Evolutionary conservation across 768 basidiomycete species (phyloP).

Genomic region (Boletus eberwhitei): DNA sequence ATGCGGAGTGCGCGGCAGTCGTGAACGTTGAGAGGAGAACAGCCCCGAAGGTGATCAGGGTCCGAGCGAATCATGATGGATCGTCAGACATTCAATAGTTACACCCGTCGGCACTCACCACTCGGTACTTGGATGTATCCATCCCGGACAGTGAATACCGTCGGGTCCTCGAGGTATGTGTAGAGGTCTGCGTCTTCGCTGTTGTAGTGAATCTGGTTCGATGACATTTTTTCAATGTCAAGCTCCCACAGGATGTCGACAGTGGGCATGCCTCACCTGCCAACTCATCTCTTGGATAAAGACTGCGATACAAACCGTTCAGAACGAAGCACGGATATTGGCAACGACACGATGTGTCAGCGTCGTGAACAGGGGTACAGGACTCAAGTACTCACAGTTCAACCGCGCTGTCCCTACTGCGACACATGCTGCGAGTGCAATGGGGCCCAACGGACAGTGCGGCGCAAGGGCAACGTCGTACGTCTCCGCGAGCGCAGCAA

Average conservation of each 20-base stretch:
- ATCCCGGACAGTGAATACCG: slow-evolving; percentile 50
- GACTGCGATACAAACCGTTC: slow-evolving; percentile 30
- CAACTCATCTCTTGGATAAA: slow-evolving; percentile 67
- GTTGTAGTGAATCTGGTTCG: slow-evolving; percentile 60
- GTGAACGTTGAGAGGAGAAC: not conserved
- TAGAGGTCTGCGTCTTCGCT: slow-evolving; percentile 53
- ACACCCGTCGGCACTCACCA: slow-evolving; percentile 26
- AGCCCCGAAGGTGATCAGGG: not conserved
- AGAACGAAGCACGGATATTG: not conserved
- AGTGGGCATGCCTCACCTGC: slow-evolving; percentile 35
- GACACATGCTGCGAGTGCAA: slow-evolving; percentile 68
- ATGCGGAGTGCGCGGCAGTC: not conserved
- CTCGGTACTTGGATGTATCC: slow-evolving; percentile 47
- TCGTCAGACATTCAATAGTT: not conserved
- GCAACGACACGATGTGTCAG: not conserved
- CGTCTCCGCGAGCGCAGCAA: slow-evolving; percentile 57
- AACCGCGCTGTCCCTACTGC: slow-evolving; percentile 57
- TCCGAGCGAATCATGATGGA: not conserved
- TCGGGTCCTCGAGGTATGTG: slow-evolving; percentile 53
- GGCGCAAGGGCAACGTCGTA: slow-evolving; percentile 73
- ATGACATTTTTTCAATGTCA: not conserved
- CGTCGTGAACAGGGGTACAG: not conserved
- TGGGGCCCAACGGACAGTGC: slow-evolving; percentile 69
- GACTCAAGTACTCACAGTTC: slow-evolving; percentile 50
- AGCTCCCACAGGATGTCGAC: not conserved